phyloP scores from a whole-genome alignment of 495 filamentous ascomycete genomes.

The Penicillium cataractarum region DNA sequence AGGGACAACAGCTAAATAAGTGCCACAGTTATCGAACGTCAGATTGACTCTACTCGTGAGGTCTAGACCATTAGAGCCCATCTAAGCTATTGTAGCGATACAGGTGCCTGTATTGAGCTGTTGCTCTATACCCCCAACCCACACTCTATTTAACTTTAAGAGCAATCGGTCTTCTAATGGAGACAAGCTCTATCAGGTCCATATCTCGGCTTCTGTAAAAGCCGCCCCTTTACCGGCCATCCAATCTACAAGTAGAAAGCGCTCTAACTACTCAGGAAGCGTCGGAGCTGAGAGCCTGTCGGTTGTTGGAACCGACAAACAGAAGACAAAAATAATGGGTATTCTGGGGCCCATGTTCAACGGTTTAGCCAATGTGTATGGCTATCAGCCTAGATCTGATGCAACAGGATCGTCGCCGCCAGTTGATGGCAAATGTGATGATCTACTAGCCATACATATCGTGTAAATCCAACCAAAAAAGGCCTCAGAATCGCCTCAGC shows the following conservation, averaged over 20 bases:
- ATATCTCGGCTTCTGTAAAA: not conserved
- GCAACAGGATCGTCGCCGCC: slow-evolving; percentile 11
- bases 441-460: slow-evolving; percentile 13
- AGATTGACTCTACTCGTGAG: slow-evolving; percentile 27
- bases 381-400: slow-evolving; percentile 12
- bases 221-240: not conserved
- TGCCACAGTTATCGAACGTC: slow-evolving; percentile 32
- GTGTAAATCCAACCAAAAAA: slow-evolving; percentile 15
- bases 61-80: slow-evolving; percentile 23
- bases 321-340: slow-evolving; percentile 9
- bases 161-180: not conserved
- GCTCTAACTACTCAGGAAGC: not conserved
- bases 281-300: slow-evolving; percentile 24
- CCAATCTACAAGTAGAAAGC: not conserved
- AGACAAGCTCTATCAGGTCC: not conserved
- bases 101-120: not conserved
- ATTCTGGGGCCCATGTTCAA: slow-evolving; percentile 10
- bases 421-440: slow-evolving; percentile 29
- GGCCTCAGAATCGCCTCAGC: slow-evolving; percentile 27
- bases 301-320: slow-evolving; percentile 25
- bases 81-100: not conserved
- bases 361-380: slow-evolving; percentile 23
- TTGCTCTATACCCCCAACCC: not conserved
- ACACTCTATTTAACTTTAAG: not conserved
- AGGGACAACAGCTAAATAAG: slow-evolving; percentile 17